Conservation (phyloP, 768 basidiomycete genomes). For the Psilocybe subaeruginosa region DNA sequence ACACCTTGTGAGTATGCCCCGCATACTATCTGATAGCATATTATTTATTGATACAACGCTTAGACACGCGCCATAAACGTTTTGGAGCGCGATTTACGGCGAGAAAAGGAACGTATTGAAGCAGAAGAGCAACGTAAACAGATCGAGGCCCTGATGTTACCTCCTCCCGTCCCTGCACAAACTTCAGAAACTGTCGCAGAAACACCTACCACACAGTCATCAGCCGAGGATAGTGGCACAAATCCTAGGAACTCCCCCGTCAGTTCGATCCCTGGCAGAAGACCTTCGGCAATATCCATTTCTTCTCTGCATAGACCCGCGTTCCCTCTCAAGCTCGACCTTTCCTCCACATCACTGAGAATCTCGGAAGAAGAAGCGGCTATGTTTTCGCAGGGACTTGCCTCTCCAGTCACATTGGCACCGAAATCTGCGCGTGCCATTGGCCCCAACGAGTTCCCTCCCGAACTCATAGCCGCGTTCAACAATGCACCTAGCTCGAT, state of each 20-base stretch:
- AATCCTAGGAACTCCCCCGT: conserved; percentile 34
- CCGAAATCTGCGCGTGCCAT: conserved; percentile 75
- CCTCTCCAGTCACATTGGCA: conserved; percentile 82
- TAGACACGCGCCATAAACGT: conserved; percentile 77
- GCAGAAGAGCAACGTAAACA: conserved; percentile 31
- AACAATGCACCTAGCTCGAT: conserved; percentile 39
- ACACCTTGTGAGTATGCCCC: conserved; percentile 53
- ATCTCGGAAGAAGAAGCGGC: conserved; percentile 68
- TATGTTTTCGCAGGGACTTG: conserved; percentile 59
- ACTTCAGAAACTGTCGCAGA: conserved; percentile 21
- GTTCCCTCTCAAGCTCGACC: conserved; percentile 77
- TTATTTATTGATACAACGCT: not conserved
- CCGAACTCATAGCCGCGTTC: conserved; percentile 70
- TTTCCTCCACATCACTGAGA: conserved; percentile 70
- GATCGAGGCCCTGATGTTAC: conserved; percentile 21
- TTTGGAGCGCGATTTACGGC: conserved; percentile 67
- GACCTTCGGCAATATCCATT: conserved; percentile 78
- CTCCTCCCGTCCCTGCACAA: conserved; percentile 22
- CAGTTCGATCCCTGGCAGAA: conserved; percentile 44
- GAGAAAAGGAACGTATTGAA: conserved; percentile 60
- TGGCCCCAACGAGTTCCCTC: conserved; percentile 55
- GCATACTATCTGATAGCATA: not conserved
- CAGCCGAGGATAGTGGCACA: conserved; percentile 22
- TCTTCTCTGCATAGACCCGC: conserved; percentile 77
- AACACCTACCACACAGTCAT: conserved; percentile 28